Conservation (phyloP, 2,329 filamentous ascomycete genomes). For the Xylariaceae sp. region DNA sequence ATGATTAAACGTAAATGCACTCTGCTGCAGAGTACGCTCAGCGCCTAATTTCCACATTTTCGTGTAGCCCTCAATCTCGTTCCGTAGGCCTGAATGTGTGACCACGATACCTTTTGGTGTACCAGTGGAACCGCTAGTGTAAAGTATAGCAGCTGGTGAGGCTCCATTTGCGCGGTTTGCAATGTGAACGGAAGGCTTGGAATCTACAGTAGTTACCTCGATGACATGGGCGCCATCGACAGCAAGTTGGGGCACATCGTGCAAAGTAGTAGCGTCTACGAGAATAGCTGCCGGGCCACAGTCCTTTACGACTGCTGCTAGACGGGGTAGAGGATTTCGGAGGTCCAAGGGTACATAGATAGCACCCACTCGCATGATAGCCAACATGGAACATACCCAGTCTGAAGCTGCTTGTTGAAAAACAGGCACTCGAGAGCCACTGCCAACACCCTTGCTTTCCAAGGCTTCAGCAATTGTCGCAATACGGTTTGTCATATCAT, state of each 20-base stretch:
- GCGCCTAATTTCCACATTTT: slow-evolving; percentile 25
- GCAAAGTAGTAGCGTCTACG: slow-evolving; percentile 6
- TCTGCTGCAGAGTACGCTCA: slow-evolving; percentile 47
- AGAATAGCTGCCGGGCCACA: slow-evolving; percentile 43
- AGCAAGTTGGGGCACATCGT: neutral
- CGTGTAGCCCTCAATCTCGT: slow-evolving; percentile 35
- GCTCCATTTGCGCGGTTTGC: neutral
- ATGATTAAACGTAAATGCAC: slow-evolving; percentile 48
- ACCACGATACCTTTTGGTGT: slow-evolving; percentile 46
- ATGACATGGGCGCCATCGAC: slow-evolving; percentile 8
- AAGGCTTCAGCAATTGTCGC: slow-evolving; percentile 43
- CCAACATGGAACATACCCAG: slow-evolving; percentile 24
- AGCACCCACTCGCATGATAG: slow-evolving; percentile 40
- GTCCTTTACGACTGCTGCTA: slow-evolving; percentile 36
- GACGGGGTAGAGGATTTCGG: slow-evolving; percentile 34
- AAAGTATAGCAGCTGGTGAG: slow-evolving; percentile 33
- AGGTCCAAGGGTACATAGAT: slow-evolving; percentile 45
- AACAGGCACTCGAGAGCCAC: slow-evolving; percentile 39
- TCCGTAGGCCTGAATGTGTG: slow-evolving; percentile 35
- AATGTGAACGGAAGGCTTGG: neutral
- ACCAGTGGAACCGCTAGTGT: slow-evolving; percentile 29
- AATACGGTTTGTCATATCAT: slow-evolving; percentile 38
- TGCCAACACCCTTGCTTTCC: slow-evolving; percentile 11
- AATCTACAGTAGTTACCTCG: slow-evolving; percentile 1
- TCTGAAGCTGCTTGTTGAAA: slow-evolving; percentile 34